Conservation (phyloP, 257 asterid species). For the Solanum clarkiae region DNA sequence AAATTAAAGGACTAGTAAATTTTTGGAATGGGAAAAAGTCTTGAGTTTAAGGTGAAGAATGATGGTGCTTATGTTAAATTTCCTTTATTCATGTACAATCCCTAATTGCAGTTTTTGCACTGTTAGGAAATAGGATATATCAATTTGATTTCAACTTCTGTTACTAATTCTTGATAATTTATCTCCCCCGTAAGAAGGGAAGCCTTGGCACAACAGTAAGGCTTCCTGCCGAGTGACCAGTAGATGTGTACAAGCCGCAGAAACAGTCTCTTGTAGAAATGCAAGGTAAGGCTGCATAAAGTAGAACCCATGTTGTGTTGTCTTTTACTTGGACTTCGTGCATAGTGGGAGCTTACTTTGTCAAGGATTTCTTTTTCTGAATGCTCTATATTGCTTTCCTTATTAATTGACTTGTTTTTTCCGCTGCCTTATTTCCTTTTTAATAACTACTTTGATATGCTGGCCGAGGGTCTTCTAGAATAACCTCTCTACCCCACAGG, state of each 20-base stretch:
- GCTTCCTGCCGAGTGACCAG: neutral
- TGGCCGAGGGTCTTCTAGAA: neutral
- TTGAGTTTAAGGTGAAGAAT: neutral
- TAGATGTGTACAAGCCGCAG: neutral
- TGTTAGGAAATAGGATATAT: neutral
- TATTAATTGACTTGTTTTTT: neutral
- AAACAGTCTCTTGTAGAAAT: neutral
- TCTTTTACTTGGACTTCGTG: neutral
- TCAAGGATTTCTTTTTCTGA: neutral
- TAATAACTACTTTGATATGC: neutral
- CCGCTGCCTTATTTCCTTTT: neutral
- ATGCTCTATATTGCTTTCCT: neutral
- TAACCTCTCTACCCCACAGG: too few species aligned
- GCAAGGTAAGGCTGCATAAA: neutral
- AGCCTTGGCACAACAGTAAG: neutral
- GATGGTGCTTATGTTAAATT: neutral
- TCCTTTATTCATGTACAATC: neutral
- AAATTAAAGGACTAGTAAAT: neutral
- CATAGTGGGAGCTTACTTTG: neutral
- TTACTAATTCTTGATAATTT: neutral
- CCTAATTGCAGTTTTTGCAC: neutral
- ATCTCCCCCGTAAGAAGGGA: neutral
- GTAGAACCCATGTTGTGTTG: neutral
- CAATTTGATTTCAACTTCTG: neutral
- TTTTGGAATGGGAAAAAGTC: neutral